Evolutionary conservation across 768 basidiomycete genomes (phyloP), one percentile per base, ranked within the genome.

Genomic region (Rhizopogon salebrosus): DNA sequence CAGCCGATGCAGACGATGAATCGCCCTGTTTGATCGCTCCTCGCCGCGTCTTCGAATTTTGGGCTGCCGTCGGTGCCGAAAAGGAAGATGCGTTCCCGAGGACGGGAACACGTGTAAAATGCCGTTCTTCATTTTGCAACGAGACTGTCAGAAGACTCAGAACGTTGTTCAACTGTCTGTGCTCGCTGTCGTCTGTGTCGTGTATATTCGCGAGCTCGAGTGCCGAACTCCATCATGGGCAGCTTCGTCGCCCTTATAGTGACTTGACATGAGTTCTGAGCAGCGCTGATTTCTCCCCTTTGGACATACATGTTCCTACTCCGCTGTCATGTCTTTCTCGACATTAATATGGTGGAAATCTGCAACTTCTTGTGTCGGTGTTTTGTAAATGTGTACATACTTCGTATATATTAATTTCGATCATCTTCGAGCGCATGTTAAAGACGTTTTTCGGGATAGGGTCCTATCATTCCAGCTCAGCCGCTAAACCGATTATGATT

Each of bases 71-170:
- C 54, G 51, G 54, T 37, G 16, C 45, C 52, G 54, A 48, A 41
- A 40, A 53, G 54, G 34, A 43, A 52, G 45, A 48, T 22, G 31
- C 37, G 31, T 35, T 29, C 41, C 43, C 51, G 26, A 39, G 52
- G 49, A 41, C 24, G 35, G 43, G 41, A 36, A 57, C 56, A 57
- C 56, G 56, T 57, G 56, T 43, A 10, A 27, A 23, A 3, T 18
- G 41, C 3, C 26, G 41, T 51, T 51, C 49, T 51, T 40, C 37
- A 34, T 52, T n/a, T 41, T 41, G 20, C n/a, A 18, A 11, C n/a
- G 16, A 41, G 40, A 41, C 14, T 41, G 24, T 41, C 41, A 26
- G 24, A 27, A 27, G n/a, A 6, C 9, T 41, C 41, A 26, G 24
- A 27, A 27, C 26, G 13, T 18, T 37, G 37, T 18, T 14, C 37